phyloP scores from a whole-genome alignment of 768 basidiomycete genomes.

The Boletus sensibilis region DNA sequence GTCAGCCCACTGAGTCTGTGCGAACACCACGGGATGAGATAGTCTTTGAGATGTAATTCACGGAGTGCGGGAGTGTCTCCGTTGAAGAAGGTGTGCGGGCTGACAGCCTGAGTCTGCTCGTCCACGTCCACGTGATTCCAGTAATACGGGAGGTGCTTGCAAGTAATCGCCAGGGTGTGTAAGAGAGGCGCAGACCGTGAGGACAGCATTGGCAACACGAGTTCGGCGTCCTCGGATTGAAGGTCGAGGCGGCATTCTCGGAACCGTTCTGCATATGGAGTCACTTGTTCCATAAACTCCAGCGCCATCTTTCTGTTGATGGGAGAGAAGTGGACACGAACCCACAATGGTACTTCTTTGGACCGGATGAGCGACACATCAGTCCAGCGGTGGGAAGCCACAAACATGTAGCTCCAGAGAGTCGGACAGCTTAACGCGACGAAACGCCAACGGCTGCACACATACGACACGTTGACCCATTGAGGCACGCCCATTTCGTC shows the following conservation, averaged over 20 bases:
- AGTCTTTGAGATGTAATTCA: neutral
- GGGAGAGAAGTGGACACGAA: neutral
- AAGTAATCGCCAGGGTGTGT: neutral
- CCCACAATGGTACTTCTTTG: neutral
- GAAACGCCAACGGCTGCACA: constrained; percentile 1
- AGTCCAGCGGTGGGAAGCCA: neutral
- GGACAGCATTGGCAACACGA: neutral
- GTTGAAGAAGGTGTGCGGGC: neutral
- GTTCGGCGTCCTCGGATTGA: neutral
- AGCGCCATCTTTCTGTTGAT: neutral
- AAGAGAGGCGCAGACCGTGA: neutral
- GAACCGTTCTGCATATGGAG: neutral
- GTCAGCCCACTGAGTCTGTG: neutral
- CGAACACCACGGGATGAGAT: neutral
- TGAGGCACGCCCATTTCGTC: neutral
- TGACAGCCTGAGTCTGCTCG: neutral
- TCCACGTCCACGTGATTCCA: neutral
- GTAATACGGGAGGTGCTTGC: neutral
- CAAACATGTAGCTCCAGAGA: constrained; percentile 4
- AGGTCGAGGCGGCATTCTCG: neutral
- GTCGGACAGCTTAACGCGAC: neutral
- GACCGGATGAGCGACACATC: neutral
- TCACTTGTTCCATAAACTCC: neutral
- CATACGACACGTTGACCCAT: neutral
- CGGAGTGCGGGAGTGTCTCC: neutral